Evolutionary conservation across 768 basidiomycete genomes (phyloP).

Genomic region (Lactifluus echinatus): DNA sequence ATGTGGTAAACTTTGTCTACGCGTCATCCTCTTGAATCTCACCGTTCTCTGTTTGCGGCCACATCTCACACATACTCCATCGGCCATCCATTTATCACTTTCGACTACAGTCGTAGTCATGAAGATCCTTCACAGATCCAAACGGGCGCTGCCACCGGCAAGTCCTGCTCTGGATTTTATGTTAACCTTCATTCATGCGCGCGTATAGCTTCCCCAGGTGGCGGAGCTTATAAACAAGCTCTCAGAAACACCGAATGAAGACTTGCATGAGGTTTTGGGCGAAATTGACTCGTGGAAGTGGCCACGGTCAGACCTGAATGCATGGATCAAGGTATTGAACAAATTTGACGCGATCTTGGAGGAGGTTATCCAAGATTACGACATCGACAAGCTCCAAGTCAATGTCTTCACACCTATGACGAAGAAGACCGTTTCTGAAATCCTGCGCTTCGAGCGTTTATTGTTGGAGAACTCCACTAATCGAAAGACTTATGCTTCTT

Average conservation of each 20-base stretch:
- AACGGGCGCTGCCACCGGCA: slow-evolving; percentile 73
- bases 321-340: slow-evolving; percentile 94
- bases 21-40: slow-evolving; percentile 15
- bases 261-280: slow-evolving; percentile 58
- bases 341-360: slow-evolving; percentile 89
- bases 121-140: slow-evolving; percentile 84
- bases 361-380: slow-evolving; percentile 73
- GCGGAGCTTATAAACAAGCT: slow-evolving; percentile 71
- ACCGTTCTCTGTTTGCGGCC: slow-evolving; percentile 4
- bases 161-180: slow-evolving; percentile 26
- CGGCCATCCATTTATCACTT: slow-evolving; percentile 7
- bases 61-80: background rate
- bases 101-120: slow-evolving; percentile 54
- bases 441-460: slow-evolving; percentile 82
- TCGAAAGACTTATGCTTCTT: slow-evolving; percentile 90
- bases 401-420: slow-evolving; percentile 67
- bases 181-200: slow-evolving; percentile 20
- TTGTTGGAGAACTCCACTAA: slow-evolving; percentile 97
- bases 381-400: slow-evolving; percentile 76
- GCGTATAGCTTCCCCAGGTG: slow-evolving; percentile 63
- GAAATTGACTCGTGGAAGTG: slow-evolving; percentile 82
- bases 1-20: background rate
- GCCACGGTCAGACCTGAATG: slow-evolving; percentile 93
- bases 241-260: slow-evolving; percentile 54
- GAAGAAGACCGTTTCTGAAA: slow-evolving; percentile 68